These are phyloP conservation scores for Aleurites moluccanus DNA, from an alignment of 441 rosid species.

Conservation along the genomic window DNA sequence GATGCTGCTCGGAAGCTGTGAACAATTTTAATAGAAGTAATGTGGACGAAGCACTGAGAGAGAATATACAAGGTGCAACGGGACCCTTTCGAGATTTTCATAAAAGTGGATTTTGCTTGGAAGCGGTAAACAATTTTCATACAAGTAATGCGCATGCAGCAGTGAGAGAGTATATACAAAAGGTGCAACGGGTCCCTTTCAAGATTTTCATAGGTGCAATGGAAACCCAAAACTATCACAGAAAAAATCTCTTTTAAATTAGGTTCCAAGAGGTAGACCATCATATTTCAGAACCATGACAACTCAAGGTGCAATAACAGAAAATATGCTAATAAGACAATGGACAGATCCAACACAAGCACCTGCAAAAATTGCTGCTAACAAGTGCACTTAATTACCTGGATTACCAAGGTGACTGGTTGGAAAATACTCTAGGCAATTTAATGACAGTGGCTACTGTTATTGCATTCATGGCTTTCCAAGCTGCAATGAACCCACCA, in stretches of 20 bases:
- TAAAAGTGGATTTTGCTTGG: background rate
- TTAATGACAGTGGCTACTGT: slow-evolving; percentile 43
- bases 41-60: too few relatives aligned
- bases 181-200: too few relatives aligned
- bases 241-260: too few relatives aligned
- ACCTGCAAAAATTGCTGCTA: background rate
- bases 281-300: background rate
- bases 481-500: slow-evolving; percentile 42
- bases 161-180: too few relatives aligned
- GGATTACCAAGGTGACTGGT: slow-evolving; percentile 24
- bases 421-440: slow-evolving; percentile 38
- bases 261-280: background rate
- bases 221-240: too few relatives aligned
- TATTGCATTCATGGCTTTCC: slow-evolving; percentile 46
- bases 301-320: background rate
- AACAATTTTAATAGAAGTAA: too few relatives aligned
- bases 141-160: background rate
- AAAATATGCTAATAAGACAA: background rate
- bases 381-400: background rate
- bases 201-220: too few relatives aligned
- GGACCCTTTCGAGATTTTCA: background rate
- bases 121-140: background rate
- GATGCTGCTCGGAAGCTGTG: background rate
- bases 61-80: too few relatives aligned
- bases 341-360: too few relatives aligned